Conservation (phyloP, 768 basidiomycete genomes). For the Mycena leptocephala region DNA sequence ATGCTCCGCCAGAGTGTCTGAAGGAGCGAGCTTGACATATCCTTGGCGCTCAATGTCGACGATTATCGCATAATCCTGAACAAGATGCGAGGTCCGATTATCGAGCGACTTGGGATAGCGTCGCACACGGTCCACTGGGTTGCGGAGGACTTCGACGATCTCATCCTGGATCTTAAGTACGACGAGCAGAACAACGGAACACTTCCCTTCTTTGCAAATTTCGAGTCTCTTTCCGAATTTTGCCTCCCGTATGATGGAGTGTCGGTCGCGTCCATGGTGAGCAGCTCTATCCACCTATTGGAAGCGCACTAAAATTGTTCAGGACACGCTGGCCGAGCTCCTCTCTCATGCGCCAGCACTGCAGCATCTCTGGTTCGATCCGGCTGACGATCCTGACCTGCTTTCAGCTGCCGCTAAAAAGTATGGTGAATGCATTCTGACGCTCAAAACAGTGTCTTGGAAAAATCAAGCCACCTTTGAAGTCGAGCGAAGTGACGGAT, state of each 20-base stretch:
- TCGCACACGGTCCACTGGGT: not conserved
- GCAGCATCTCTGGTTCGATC: not conserved
- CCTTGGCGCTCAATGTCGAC: not conserved
- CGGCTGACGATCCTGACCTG: not conserved
- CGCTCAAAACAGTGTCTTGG: constrained; percentile 1
- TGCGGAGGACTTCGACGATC: not conserved
- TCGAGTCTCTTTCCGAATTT: not conserved
- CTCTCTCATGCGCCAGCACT: not conserved
- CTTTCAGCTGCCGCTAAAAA: not conserved
- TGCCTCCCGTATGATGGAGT: not conserved
- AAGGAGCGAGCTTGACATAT: not conserved
- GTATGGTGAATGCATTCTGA: not conserved
- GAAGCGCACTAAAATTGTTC: not conserved
- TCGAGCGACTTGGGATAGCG: not conserved
- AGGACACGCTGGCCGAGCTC: not conserved
- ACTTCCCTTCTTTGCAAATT: not conserved
- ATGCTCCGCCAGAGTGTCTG: not conserved
- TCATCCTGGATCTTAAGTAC: not conserved
- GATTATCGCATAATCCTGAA: not conserved
- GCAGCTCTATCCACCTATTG: not conserved
- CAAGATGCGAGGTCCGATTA: not conserved
- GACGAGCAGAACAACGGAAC: not conserved
- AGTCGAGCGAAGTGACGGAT: not conserved
- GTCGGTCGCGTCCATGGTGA: not conserved
- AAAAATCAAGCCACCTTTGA: not conserved